Base-by-base conservation (phyloP, 2,329 filamentous ascomycete species). In the Ascochyta viciae-villosae region DNA sequence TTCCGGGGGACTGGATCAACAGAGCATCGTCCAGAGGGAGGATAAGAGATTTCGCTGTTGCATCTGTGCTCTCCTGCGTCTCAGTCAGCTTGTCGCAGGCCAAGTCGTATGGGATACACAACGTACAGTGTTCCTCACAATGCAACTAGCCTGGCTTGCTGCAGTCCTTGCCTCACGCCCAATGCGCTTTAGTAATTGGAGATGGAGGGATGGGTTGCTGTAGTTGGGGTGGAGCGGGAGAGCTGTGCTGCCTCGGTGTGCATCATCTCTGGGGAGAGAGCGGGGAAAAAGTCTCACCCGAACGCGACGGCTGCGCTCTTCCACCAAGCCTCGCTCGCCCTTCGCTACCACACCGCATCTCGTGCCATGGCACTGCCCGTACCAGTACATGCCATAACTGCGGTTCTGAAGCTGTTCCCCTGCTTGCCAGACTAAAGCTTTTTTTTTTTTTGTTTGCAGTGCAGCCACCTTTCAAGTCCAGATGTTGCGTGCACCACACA, bases 31-130 rank as follows among this genome's bases (percentile, higher is more conserved):
- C 44, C 42, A 50, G 34, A 41, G 44, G 29, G 16, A 53, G 54
- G 54, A 57, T 57, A 57, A 57, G 54, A 57, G 54, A 52, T 57
- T 57, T 57, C 54, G 54, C 54, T 40, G 54, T 52, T 45, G 54
- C 53, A 56, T 56, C 53, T 56, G 47, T 51, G 43, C 53, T 47
- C 37, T 31, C 19, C 47, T 56, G 42, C 26, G 13, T 47, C 26
- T 38, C 37, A 41, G 26, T 51, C 43, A 56, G 53, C 48, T 42
- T 35, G 33, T 31, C 31, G n/a, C 44, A 3, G 19, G n/a, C 7
- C 15, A 9, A 33, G 12, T 27, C 10, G 9, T 27, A 9, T 10
- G 5, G 23, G 23, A 7, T 29, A 4, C 6, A 49, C 31, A 46
- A 50, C 42, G 10, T 42, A 46, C 53, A 42, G 19, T 37, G 31